These are phyloP conservation scores for Rhizoclosmatium hyalinum DNA, from an alignment of 371 early-diverging fungal species.

Conservation along the genomic window DNA sequence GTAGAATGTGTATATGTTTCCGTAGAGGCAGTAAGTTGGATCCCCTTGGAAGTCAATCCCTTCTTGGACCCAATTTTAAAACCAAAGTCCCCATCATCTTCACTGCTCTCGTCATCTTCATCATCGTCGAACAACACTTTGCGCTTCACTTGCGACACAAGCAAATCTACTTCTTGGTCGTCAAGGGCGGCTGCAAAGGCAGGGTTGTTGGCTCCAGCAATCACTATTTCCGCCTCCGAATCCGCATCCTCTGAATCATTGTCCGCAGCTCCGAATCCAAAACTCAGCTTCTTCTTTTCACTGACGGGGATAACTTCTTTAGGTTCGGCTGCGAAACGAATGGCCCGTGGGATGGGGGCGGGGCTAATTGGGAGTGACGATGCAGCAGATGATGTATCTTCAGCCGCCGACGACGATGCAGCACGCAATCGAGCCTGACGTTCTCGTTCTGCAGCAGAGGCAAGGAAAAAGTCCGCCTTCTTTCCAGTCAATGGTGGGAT, in stretches of 20 bases:
- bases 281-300: background rate
- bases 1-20: conserved; percentile 7
- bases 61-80: background rate
- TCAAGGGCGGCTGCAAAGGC: conserved; percentile 5
- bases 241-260: background rate
- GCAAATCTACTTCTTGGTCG: conserved; percentile 5
- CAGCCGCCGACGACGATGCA: background rate
- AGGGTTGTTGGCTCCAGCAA: background rate
- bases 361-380: background rate
- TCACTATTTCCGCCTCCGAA: background rate
- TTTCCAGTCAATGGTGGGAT: conserved; percentile 14
- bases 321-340: conserved; percentile 19
- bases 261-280: background rate
- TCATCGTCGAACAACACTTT: background rate
- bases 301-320: background rate
- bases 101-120: conserved; percentile 15
- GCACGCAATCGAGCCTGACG: background rate
- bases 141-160: background rate
- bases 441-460: conserved; percentile 31
- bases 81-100: background rate
- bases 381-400: too few relatives aligned
- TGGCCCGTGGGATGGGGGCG: background rate
- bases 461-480: conserved; percentile 40
- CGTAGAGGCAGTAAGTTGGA: background rate
- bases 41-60: background rate